Evolutionary conservation across 345 rosid genomes (phyloP).

Genomic region (Citrus unshiu): DNA sequence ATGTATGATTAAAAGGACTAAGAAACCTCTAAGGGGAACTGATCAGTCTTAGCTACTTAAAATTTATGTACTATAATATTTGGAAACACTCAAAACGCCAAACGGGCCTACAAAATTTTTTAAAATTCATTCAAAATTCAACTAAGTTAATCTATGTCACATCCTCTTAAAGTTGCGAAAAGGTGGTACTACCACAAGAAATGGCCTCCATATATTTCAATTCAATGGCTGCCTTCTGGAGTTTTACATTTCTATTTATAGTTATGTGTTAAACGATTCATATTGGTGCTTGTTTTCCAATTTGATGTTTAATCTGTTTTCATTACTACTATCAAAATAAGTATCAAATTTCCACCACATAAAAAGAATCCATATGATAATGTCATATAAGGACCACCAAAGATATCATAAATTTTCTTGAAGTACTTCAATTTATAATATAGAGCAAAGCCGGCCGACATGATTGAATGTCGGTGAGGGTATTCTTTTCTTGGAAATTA

Average conservation of each 20-base stretch:
- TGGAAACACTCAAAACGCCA: background rate
- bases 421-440: too few relatives aligned
- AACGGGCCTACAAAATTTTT: background rate
- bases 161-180: background rate
- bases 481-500: too few relatives aligned
- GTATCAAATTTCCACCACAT: too few relatives aligned
- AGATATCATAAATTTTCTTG: too few relatives aligned
- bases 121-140: background rate
- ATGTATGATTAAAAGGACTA: rapidly evolving
- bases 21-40: background rate
- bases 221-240: background rate
- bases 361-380: too few relatives aligned
- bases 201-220: background rate
- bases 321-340: background rate
- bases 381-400: too few relatives aligned
- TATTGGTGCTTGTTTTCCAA: background rate
- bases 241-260: background rate
- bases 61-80: background rate
- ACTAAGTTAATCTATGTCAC: background rate
- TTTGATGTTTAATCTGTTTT: background rate
- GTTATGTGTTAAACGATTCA: background rate
- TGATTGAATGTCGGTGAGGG: too few relatives aligned
- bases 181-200: background rate
- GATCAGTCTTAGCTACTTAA: too few relatives aligned
- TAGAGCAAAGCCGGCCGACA: too few relatives aligned